A percentile compares a stretch with the other conserved stretches of the same genome.
phyloP scores from a whole-genome alignment of 108 stramenopile genomes.

The Nitzschia sp. region DNA sequence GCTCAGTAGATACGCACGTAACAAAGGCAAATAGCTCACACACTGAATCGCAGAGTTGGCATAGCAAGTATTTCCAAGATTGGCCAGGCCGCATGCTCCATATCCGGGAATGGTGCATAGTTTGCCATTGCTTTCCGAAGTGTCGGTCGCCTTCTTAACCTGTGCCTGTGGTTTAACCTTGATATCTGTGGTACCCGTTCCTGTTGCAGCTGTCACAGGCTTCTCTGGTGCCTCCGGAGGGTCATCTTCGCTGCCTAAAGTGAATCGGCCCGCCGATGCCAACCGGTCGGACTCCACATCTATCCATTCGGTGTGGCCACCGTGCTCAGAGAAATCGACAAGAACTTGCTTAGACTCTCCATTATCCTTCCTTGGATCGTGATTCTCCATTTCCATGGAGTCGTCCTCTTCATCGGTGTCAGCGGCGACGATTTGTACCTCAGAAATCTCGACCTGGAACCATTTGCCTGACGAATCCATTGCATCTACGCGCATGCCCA shows the following conservation, averaged over 20 bases:
- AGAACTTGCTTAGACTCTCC: slow-evolving; percentile 55
- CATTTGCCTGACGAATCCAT: slow-evolving; percentile 83
- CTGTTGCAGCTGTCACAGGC: slow-evolving; percentile 24
- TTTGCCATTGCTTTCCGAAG: slow-evolving; percentile 35
- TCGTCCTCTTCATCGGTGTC: slow-evolving; percentile 49
- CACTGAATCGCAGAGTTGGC: slow-evolving; percentile 94
- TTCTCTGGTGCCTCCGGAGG: slow-evolving; percentile 3
- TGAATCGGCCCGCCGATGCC: slow-evolving; percentile 78
- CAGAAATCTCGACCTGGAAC: slow-evolving; percentile 69
- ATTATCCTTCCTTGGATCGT: slow-evolving; percentile 4
- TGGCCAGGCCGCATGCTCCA: slow-evolving; percentile 83
- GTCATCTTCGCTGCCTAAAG: slow-evolving; percentile 42
- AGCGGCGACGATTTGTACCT: slow-evolving; percentile 47
- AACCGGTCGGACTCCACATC: slow-evolving; percentile 81
- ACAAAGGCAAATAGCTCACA: slow-evolving; percentile 84
- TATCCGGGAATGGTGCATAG: slow-evolving; percentile 80
- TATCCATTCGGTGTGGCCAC: slow-evolving; percentile 83
- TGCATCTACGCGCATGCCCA: slow-evolving; percentile 71
- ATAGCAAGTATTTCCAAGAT: slow-evolving; percentile 97
- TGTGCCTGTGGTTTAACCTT: slow-evolving; percentile 49
- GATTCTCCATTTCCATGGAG: slow-evolving; percentile 23
- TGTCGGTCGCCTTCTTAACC: slow-evolving; percentile 44
- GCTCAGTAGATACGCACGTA: slow-evolving; percentile 87
- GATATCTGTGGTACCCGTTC: slow-evolving; percentile 20
- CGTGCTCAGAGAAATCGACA: slow-evolving; percentile 71